These are phyloP conservation scores for Fusarium xylarioides DNA, from an alignment of 2,329 filamentous ascomycete genomes.

Conservation along the genomic window DNA sequence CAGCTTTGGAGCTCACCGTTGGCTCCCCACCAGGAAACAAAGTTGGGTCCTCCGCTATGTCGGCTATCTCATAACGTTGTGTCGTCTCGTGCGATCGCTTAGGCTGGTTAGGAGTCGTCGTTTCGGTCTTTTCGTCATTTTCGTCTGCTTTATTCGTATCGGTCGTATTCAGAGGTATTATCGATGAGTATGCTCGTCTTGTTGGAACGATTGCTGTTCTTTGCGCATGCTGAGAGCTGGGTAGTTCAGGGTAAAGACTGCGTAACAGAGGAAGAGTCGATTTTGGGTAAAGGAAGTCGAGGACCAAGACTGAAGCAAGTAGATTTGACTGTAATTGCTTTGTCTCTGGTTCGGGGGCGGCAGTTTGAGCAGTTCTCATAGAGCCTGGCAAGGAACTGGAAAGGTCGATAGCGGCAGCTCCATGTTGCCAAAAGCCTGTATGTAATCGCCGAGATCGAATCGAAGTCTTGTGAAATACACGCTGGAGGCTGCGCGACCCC, in stretches of 20 bases:
- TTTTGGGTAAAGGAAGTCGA: conserved; percentile 66
- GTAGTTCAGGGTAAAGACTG: conserved; percentile 46
- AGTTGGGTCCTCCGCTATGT: not conserved
- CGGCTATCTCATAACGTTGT: not conserved
- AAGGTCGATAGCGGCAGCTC: conserved; percentile 60
- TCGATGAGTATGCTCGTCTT: conserved; percentile 43
- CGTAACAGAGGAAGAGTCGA: conserved; percentile 55
- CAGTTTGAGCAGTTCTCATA: conserved; percentile 36
- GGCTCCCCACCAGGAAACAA: not conserved
- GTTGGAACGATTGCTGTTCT: conserved; percentile 23
- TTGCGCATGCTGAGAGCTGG: conserved; percentile 35
- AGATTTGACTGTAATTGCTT: conserved; percentile 44
- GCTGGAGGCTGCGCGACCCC: conserved; percentile 65
- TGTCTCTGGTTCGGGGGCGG: conserved; percentile 35
- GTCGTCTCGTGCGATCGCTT: not conserved
- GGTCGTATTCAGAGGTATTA: conserved; percentile 7
- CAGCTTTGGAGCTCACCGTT: not conserved
- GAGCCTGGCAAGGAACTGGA: conserved; percentile 53
- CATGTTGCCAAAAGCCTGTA: conserved; percentile 64
- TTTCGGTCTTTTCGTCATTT: not conserved
- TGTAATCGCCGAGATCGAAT: conserved; percentile 57
- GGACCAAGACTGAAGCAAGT: conserved; percentile 58
- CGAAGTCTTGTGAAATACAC: conserved; percentile 56
- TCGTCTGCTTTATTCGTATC: not conserved
- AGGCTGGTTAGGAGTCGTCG: not conserved